These are phyloP conservation scores for Cutaneotrichosporon arboriforme DNA, from an alignment of 1,284 basidiomycete genomes.

Conservation along the genomic window DNA sequence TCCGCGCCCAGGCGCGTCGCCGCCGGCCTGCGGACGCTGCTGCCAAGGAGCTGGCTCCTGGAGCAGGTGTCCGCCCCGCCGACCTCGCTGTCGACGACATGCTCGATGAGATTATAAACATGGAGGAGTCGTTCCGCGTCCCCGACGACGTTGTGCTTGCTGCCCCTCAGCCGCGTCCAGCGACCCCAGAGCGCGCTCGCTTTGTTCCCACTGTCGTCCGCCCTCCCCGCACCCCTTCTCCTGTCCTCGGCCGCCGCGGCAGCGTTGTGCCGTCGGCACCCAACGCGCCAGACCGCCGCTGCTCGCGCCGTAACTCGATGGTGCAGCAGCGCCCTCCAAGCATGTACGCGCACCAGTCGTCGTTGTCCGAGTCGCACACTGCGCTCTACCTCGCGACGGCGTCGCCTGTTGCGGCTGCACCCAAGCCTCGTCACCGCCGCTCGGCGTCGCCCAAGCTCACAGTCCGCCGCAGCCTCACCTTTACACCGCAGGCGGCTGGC, in stretches of 20 bases:
- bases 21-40: background rate
- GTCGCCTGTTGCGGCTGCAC: conserved; percentile 24
- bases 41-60: background rate
- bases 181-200: conserved; percentile 11
- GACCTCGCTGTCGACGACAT: conserved; percentile 40
- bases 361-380: conserved; percentile 44
- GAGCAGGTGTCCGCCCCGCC: conserved; percentile 1
- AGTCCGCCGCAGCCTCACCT: conserved; percentile 31
- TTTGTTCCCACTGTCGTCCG: conserved; percentile 32
- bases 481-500: conserved; percentile 35
- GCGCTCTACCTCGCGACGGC: conserved; percentile 43
- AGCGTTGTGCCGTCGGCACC: conserved; percentile 13
- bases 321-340: conserved; percentile 22
- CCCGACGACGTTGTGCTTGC: conserved; percentile 22
- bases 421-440: conserved; percentile 17
- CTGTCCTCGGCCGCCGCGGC: conserved; percentile 18
- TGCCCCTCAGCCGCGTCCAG: background rate
- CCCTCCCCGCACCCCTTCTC: conserved; percentile 35
- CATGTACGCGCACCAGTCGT: conserved; percentile 36
- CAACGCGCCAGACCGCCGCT: conserved; percentile 11
- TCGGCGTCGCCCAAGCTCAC: conserved; percentile 35
- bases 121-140: conserved; percentile 45
- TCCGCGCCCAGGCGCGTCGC: conserved; percentile 8
- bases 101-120: conserved; percentile 48
- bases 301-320: conserved; percentile 8